A percentile compares a stretch with the other conserved stretches of the same genome.
Conservation (phyloP, 257 asterid species). For the Verbena officinalis region DNA sequence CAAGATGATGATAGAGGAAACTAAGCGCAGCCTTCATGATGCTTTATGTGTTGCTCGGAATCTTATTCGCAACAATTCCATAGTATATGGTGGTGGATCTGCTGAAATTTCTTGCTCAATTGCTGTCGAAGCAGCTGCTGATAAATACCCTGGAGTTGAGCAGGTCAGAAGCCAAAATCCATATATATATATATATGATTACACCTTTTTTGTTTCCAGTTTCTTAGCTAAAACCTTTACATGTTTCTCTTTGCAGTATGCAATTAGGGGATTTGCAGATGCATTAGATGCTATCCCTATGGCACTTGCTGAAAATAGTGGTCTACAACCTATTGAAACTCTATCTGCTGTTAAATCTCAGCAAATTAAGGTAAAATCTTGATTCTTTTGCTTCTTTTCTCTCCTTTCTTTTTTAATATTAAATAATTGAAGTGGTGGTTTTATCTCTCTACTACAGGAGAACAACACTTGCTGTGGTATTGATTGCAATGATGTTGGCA, state of each 20-base stretch:
- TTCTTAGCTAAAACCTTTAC: conserved; percentile 13
- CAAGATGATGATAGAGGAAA: conserved; percentile 98
- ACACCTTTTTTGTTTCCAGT: not conserved
- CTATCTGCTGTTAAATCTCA: conserved; percentile 86
- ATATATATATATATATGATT: not conserved
- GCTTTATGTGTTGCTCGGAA: conserved; percentile 94
- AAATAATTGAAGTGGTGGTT: not conserved
- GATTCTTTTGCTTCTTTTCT: not conserved
- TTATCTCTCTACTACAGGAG: conserved; percentile 50
- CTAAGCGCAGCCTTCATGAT: conserved; percentile 96
- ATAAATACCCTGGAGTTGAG: conserved; percentile 94
- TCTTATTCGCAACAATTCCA: conserved; percentile 91
- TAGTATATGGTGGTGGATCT: conserved; percentile 98
- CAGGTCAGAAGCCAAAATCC: conserved; percentile 55
- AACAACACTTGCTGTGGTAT: conserved; percentile 70
- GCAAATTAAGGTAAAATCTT: conserved; percentile 79
- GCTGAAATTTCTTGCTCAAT: conserved; percentile 93
- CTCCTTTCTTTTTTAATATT: not conserved
- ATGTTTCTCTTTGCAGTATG: conserved; percentile 49
- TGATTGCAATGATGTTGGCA: conserved; percentile 90
- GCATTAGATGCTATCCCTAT: conserved; percentile 94
- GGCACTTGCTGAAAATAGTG: conserved; percentile 99
- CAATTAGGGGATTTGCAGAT: conserved; percentile 91
- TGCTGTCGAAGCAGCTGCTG: conserved; percentile 98
- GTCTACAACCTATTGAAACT: conserved; percentile 92